Conservation (phyloP, 352 stramenopile genomes). For the Aphanomyces cochlioides region DNA sequence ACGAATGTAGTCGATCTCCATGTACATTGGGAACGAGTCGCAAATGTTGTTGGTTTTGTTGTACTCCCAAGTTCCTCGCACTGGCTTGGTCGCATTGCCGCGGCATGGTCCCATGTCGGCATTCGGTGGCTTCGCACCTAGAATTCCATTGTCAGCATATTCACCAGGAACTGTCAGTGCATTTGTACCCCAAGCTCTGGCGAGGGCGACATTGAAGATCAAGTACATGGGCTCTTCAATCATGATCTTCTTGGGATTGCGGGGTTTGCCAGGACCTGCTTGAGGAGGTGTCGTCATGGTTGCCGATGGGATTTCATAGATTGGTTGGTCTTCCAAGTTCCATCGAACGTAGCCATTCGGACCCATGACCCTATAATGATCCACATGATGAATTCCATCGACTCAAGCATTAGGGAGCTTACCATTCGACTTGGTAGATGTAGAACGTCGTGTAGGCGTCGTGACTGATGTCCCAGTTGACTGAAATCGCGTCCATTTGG, state of each 20-base stretch:
- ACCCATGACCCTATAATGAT: conserved; percentile 42
- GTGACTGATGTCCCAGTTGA: conserved; percentile 65
- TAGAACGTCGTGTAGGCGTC: conserved; percentile 57
- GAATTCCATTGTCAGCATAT: conserved; percentile 24
- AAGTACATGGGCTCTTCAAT: conserved; percentile 91
- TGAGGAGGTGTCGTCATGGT: conserved; percentile 53
- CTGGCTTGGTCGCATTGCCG: conserved; percentile 44
- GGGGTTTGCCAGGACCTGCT: conserved; percentile 35
- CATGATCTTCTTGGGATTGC: conserved; percentile 53
- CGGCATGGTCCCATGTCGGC: conserved; percentile 45
- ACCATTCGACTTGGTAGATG: conserved; percentile 36
- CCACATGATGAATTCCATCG: not conserved
- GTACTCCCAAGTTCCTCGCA: conserved; percentile 24
- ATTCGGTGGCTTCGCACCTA: conserved; percentile 47
- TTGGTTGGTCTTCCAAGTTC: conserved; percentile 50
- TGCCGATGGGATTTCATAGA: conserved; percentile 56
- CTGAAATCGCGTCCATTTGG: conserved; percentile 79
- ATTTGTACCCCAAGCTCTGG: conserved; percentile 65
- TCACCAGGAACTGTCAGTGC: conserved; percentile 42
- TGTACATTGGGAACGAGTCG: conserved; percentile 74
- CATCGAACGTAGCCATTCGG: conserved; percentile 58
- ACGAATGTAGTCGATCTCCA: conserved; percentile 86
- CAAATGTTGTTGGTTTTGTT: conserved; percentile 57
- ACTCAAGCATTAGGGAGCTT: not conserved
- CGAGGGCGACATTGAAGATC: conserved; percentile 92